Conservation (phyloP, 73 alveolate species). For the Tetrahymena thermophila region DNA sequence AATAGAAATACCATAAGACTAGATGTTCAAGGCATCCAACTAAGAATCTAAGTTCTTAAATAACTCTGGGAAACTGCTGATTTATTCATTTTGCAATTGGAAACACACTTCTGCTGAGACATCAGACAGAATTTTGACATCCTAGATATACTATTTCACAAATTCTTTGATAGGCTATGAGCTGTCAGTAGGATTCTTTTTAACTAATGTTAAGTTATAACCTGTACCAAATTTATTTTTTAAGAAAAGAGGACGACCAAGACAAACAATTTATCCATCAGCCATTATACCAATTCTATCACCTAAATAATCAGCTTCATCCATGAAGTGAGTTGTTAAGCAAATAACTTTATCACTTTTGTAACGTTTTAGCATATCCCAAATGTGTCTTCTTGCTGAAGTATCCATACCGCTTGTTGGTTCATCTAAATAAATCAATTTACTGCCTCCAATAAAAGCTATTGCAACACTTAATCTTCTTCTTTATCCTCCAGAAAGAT, state of each 20-base stretch:
- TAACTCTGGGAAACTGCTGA: constrained; percentile 42
- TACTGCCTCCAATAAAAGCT: constrained; percentile 89
- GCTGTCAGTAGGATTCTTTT: constrained; percentile 10
- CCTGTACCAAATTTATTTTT: constrained; percentile 87
- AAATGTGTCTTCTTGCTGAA: constrained; percentile 83
- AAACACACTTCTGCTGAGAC: constrained; percentile 55
- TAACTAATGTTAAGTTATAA: constrained; percentile 53
- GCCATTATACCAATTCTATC: constrained; percentile 95
- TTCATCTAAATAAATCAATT: constrained; percentile 88
- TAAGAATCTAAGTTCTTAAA: constrained; percentile 54
- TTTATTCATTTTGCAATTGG: constrained; percentile 40
- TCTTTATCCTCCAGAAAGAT: constrained; percentile 90
- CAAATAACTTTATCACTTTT: constrained; percentile 81
- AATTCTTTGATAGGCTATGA: constrained; percentile 39
- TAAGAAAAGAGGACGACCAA: constrained; percentile 83
- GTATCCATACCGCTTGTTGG: constrained; percentile 97
- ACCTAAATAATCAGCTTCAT: constrained; percentile 96
- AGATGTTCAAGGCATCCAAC: constrained; percentile 16
- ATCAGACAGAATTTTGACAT: constrained; percentile 43
- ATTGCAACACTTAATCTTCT: constrained; percentile 86
- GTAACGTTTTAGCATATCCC: constrained; percentile 91
- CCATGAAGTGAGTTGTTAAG: constrained; percentile 96
- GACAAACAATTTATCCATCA: constrained; percentile 79
- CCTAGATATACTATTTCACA: constrained; percentile 26
- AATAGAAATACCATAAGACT: constrained; percentile 71